Evolutionary conservation across 1,284 basidiomycete genomes (phyloP).

Genomic region (Phylloporus sp.): DNA sequence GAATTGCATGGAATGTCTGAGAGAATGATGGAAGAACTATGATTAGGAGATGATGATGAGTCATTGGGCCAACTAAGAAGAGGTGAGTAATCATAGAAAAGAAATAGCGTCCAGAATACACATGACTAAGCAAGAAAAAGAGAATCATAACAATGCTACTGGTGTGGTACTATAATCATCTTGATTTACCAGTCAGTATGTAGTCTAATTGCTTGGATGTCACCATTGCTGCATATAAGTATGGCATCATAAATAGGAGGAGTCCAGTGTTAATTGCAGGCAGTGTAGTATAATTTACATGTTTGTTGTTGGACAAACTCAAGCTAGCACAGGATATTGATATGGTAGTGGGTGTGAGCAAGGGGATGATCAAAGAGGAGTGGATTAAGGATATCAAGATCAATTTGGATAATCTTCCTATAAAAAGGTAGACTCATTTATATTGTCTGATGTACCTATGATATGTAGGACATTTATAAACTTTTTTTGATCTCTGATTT

Average conservation of each 20-base stretch:
- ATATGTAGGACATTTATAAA: no score
- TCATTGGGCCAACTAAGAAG: no score
- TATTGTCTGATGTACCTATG: constrained; percentile 27
- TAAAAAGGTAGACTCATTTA: constrained; percentile 36
- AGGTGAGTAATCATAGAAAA: no score
- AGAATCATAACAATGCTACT: no score
- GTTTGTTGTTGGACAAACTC: constrained; percentile 77
- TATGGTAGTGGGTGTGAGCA: constrained; percentile 95
- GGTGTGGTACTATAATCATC: constrained; percentile 93
- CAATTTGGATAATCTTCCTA: constrained; percentile 50
- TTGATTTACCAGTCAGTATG: constrained; percentile 85
- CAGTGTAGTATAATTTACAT: constrained; percentile 94
- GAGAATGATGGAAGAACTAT: no score
- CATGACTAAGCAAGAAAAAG: no score
- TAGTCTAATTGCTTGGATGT: constrained; percentile 88
- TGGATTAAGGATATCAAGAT: constrained; percentile 85
- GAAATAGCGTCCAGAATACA: no score
- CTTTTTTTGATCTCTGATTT: no score
- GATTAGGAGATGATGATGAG: no score
- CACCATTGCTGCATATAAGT: constrained; percentile 81
- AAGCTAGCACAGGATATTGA: constrained; percentile 89
- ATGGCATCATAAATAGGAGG: constrained; percentile 90
- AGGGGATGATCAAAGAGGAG: constrained; percentile 90
- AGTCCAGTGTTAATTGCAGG: constrained; percentile 96
- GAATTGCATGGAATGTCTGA: no score